Conservation (phyloP, 176 grass and related monocot species). For the Rhynchospora pubera region DNA sequence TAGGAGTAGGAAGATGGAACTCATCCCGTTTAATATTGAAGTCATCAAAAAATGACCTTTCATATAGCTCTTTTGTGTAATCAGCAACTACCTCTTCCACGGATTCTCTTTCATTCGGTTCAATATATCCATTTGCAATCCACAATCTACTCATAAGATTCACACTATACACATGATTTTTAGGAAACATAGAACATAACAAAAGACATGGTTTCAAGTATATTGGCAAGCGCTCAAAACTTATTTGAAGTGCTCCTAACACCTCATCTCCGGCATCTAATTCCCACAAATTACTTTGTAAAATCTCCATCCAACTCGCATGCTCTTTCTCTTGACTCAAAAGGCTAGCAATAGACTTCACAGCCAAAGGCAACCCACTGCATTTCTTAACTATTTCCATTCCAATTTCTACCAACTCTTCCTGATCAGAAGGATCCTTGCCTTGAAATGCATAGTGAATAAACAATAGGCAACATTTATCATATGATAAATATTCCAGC, state of each 20-base stretch:
- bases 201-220: constrained; percentile 24
- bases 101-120: neutral
- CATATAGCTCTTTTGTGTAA: neutral
- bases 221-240: constrained; percentile 14
- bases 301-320: neutral
- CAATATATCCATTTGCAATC: constrained; percentile 18
- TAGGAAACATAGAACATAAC: constrained; percentile 29
- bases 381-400: constrained; percentile 16
- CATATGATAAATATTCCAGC: neutral
- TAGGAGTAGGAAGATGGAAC: no score
- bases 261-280: neutral
- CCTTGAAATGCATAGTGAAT: neutral
- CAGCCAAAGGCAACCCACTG: constrained; percentile 2
- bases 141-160: neutral
- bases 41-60: constrained; percentile 10
- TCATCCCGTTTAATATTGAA: neutral
- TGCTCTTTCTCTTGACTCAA: neutral
- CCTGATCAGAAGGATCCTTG: neutral
- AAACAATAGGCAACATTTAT: neutral
- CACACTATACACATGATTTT: neutral
- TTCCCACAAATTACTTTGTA: neutral
- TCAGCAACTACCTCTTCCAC: neutral
- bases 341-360: neutral
- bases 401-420: neutral
- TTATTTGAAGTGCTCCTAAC: constrained; percentile 3